Conservation (phyloP, 306 rosid species). For the Sindora glabra region DNA sequence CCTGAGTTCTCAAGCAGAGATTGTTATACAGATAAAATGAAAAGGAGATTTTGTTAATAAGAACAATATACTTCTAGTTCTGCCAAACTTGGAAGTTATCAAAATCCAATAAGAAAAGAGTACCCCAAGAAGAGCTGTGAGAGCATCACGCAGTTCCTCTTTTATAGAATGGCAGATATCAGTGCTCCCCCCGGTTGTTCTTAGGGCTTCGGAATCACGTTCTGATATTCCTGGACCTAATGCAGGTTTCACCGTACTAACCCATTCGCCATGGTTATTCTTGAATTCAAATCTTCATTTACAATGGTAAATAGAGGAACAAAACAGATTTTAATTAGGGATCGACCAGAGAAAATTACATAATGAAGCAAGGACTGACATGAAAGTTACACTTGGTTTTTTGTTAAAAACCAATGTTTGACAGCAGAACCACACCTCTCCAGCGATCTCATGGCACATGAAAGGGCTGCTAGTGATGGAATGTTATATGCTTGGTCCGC, state of each 20-base stretch:
- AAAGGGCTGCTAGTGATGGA: conserved; percentile 78
- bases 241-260: conserved; percentile 52
- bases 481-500: conserved; percentile 40
- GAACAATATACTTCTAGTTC: background rate
- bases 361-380: too few species aligned
- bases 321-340: too few species aligned
- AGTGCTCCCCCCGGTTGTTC: conserved; percentile 40
- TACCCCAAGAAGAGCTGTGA: conserved; percentile 81
- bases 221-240: conserved; percentile 78
- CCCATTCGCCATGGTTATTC: conserved; percentile 79
- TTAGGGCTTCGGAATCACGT: conserved; percentile 54
- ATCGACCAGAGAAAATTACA: too few species aligned
- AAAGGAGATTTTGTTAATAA: background rate
- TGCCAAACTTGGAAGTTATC: background rate
- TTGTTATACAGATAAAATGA: background rate
- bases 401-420: background rate
- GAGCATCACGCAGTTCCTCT: conserved; percentile 55
- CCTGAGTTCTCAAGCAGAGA: conserved; percentile 35
- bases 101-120: background rate
- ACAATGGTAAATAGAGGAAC: background rate
- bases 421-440: conserved; percentile 40
- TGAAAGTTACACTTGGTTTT: too few species aligned
- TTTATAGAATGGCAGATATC: conserved; percentile 39
- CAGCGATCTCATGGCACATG: conserved; percentile 61
- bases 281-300: conserved; percentile 69